Conservation (phyloP, 352 stramenopile genomes). For the Phytopythium chamaehyphon region DNA sequence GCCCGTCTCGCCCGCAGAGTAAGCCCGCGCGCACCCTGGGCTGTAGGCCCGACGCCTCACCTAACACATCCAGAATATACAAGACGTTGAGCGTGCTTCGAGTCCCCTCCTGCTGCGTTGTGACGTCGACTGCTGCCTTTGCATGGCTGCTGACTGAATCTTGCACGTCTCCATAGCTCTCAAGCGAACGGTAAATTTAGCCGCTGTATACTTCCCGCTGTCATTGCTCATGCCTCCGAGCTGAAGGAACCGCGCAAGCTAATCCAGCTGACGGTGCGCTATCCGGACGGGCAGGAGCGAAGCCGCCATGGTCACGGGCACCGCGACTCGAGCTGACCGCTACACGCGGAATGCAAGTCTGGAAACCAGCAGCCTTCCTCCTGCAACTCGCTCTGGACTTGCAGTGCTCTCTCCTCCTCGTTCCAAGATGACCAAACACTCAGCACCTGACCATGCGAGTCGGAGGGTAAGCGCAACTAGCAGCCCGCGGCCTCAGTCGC, state of each 20-base stretch:
- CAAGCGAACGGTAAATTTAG: slow-evolving; percentile 6
- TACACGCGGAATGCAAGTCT: no score
- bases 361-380: no score
- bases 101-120: no score
- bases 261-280: not conserved
- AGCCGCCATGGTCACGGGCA: no score
- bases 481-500: slow-evolving; percentile 8
- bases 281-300: no score
- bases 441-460: not conserved
- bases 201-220: not conserved
- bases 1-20: slow-evolving; percentile 1
- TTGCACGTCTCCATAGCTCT: no score
- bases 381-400: no score
- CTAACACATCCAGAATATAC: no score
- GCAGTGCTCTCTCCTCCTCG: not conserved
- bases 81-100: no score
- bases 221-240: not conserved
- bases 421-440: slow-evolving; percentile 1
- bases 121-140: not conserved
- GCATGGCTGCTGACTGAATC: not conserved
- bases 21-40: not conserved
- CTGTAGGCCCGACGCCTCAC: no score
- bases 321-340: no score
- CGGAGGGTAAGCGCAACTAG: not conserved
- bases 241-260: not conserved